Conservation (phyloP, 2,329 filamentous ascomycete genomes). For the Alternaria angustiovoidea region DNA sequence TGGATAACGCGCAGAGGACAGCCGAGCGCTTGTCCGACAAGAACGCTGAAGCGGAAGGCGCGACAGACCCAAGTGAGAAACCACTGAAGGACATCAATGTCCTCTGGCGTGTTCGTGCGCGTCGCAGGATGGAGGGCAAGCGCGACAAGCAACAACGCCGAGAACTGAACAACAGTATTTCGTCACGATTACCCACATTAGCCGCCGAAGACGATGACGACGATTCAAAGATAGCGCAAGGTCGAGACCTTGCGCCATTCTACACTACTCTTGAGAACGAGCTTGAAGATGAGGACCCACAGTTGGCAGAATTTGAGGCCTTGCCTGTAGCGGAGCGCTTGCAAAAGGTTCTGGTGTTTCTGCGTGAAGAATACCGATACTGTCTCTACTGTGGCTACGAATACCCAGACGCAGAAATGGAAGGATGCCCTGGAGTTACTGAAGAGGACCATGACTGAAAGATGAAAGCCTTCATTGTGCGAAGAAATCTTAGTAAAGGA, state of each 20-base stretch:
- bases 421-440: slow-evolving; percentile 85
- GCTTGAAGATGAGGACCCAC: slow-evolving; percentile 78
- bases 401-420: slow-evolving; percentile 78
- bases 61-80: slow-evolving; percentile 48
- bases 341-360: slow-evolving; percentile 69
- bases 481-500: neutral
- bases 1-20: slow-evolving; percentile 81
- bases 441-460: slow-evolving; percentile 81
- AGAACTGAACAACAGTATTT: slow-evolving; percentile 40
- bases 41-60: slow-evolving; percentile 33
- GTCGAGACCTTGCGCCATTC: slow-evolving; percentile 60
- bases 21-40: slow-evolving; percentile 74
- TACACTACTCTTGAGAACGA: slow-evolving; percentile 69
- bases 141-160: slow-evolving; percentile 58
- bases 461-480: no score
- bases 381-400: slow-evolving; percentile 96
- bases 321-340: slow-evolving; percentile 73
- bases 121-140: slow-evolving; percentile 73
- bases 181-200: slow-evolving; percentile 66
- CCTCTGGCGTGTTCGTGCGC: slow-evolving; percentile 79
- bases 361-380: slow-evolving; percentile 78
- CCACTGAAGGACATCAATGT: slow-evolving; percentile 75
- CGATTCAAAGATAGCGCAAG: slow-evolving; percentile 75
- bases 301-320: slow-evolving; percentile 80
- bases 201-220: slow-evolving; percentile 72